Percentiles rank a stretch among this genome's conserved stretches.
phyloP scores from a whole-genome alignment of 2,329 filamentous ascomycete genomes.

The Fusarium acutatum region DNA sequence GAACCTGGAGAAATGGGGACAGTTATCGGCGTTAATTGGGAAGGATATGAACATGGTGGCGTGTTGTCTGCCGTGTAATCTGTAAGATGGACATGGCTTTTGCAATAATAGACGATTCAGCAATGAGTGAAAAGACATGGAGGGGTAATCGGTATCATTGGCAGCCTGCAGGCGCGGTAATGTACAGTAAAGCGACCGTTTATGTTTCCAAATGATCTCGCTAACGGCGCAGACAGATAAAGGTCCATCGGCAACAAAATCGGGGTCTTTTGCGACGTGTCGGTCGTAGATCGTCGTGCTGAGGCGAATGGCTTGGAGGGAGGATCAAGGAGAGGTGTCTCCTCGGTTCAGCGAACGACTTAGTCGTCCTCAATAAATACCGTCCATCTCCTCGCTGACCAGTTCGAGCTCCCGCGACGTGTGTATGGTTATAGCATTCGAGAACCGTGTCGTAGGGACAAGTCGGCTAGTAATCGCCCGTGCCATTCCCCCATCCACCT shows the following conservation, averaged over 20 bases:
- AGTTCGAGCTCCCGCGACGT: no score
- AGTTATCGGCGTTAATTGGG: constrained; percentile 62
- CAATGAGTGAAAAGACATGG: background rate
- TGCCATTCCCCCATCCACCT: background rate
- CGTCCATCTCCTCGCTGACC: background rate
- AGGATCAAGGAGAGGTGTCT: background rate
- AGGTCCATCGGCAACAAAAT: background rate
- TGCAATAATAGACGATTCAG: background rate
- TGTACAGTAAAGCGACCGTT: background rate
- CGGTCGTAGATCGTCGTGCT: background rate
- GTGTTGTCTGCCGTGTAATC: constrained; percentile 58
- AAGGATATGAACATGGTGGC: constrained; percentile 63
- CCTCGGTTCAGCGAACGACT: no score
- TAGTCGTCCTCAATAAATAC: background rate
- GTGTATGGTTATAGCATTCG: background rate
- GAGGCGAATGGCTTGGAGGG: background rate
- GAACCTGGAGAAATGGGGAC: constrained; percentile 48
- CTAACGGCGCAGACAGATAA: background rate
- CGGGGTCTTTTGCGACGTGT: background rate
- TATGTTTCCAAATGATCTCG: background rate
- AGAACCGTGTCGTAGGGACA: background rate
- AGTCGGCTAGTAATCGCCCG: background rate
- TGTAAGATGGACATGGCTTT: constrained; percentile 48
- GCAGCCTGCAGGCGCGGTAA: background rate
- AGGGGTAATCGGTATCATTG: background rate